Percentiles rank a stretch among this genome's conserved stretches.
Conservation (phyloP, 164 flowering plant species). For the Liriodendron chinense region DNA sequence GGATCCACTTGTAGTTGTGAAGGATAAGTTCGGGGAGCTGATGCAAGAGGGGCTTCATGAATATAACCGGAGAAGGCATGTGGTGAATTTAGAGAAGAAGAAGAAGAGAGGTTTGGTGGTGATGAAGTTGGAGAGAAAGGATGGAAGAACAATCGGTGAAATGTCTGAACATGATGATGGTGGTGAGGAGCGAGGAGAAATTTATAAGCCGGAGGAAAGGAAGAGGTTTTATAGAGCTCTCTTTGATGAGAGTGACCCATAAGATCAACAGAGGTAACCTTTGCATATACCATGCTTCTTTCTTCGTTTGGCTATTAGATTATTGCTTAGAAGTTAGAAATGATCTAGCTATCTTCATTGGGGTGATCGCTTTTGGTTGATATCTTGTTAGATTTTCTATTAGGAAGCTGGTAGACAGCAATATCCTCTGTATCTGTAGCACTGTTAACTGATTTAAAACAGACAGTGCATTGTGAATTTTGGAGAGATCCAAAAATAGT, state of each 20-base stretch:
- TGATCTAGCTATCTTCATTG: not conserved
- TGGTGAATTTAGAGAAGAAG: conserved; percentile 64
- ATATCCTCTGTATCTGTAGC: too few species aligned
- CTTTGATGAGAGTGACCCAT: conserved; percentile 19
- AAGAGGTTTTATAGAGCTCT: conserved; percentile 52
- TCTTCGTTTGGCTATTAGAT: not conserved
- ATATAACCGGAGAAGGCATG: conserved; percentile 53
- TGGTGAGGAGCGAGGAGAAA: conserved; percentile 35
- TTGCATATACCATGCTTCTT: not conserved
- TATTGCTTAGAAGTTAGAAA: not conserved
- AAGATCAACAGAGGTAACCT: conserved; percentile 10
- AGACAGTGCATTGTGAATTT: too few species aligned
- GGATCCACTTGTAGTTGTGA: conserved; percentile 85
- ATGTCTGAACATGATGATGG: conserved; percentile 40
- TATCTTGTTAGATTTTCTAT: too few species aligned
- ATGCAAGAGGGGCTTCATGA: conserved; percentile 94
- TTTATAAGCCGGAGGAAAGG: conserved; percentile 81
- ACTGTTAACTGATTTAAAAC: too few species aligned
- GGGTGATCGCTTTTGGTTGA: not conserved
- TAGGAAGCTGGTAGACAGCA: too few species aligned
- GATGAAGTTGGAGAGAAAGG: conserved; percentile 27
- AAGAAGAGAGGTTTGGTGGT: conserved; percentile 42
- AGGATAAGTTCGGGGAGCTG: conserved; percentile 89
- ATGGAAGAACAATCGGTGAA: conserved; percentile 21
- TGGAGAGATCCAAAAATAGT: too few species aligned